phyloP scores from a whole-genome alignment of 208 protist species.

The Trypanosoma congolense region DNA sequence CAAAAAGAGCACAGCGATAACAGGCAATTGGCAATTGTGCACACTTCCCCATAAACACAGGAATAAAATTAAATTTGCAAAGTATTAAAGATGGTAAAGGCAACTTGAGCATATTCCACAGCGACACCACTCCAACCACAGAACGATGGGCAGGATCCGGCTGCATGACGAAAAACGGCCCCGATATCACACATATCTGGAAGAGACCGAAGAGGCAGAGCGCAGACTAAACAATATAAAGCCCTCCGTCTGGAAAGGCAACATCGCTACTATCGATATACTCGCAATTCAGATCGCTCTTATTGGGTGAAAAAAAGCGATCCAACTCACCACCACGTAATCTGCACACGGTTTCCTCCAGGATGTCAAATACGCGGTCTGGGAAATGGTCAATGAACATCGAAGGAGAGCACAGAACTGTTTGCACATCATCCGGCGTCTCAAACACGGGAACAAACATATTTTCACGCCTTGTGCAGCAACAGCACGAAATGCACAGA shows the following conservation, averaged over 20 bases:
- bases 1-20: conserved; percentile 6
- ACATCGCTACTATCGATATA: no score
- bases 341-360: conserved; percentile 30
- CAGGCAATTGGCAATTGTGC: not conserved
- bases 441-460: conserved; percentile 61
- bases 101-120: no score
- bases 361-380: conserved; percentile 57
- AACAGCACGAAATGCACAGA: conserved; percentile 11
- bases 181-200: no score
- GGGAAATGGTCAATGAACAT: conserved; percentile 88
- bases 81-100: conserved; percentile 3
- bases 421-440: conserved; percentile 56
- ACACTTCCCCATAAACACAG: conserved; percentile 9
- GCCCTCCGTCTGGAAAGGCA: no score
- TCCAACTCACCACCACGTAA: conserved; percentile 65
- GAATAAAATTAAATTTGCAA: conserved; percentile 17
- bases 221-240: no score
- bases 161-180: no score
- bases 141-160: no score
- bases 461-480: conserved; percentile 34
- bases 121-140: no score
- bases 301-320: conserved; percentile 57
- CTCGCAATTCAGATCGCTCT: not conserved
- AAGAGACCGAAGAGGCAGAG: no score
- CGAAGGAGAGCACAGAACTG: conserved; percentile 51